Base-by-base conservation (phyloP, 805 yeast species). In the Kockiozyma suomiensis region DNA sequence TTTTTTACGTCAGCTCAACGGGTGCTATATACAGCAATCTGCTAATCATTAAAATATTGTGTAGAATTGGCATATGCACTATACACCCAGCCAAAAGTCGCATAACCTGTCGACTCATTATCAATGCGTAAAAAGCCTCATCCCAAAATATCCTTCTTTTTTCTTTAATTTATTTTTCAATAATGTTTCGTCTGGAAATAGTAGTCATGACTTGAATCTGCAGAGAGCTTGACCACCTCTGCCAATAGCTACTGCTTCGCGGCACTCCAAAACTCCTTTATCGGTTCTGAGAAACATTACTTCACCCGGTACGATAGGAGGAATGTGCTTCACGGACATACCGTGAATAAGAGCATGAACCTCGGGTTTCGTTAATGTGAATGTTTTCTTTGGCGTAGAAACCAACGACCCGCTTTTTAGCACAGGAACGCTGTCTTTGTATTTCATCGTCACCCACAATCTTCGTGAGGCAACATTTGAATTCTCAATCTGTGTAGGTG, bases 361-460 rank as follows among this genome's bases (percentile, higher is more conserved):
- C 66, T 92, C 97, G 0, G 81, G 78, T 21, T 79, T 75, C 1
- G 81, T 75, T 68, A 91, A 83, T 65, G 79, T 75, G 21, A 92
- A 87, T 71, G 86, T 81, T 71, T 93, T 81, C 69, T 86, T 89
- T 41, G 99, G 98, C 70, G 87, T 91, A 47, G 94, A 87, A 32
- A 94, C 84, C 67, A 93, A 78, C 32, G 82, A 79, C 68, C 91
- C 82, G 56, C 83, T 81, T 66, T 84, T 80, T 64, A 94, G 78
- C 17, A 94, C 96, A 0, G 97, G 87, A 66, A 80, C 78, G 70
- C 86, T 84, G 65, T 90, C 83, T 70, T 93, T 83, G 74, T 94
- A 94, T 73, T 94, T 94, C 72, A 94, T 78, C 1, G 92, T 96
- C 21, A 94, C 74, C 99, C 99, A 94, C 52, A 94, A 80, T 67